phyloP scores from a whole-genome alignment of 257 asterid species.

The Solanum commersonii region DNA sequence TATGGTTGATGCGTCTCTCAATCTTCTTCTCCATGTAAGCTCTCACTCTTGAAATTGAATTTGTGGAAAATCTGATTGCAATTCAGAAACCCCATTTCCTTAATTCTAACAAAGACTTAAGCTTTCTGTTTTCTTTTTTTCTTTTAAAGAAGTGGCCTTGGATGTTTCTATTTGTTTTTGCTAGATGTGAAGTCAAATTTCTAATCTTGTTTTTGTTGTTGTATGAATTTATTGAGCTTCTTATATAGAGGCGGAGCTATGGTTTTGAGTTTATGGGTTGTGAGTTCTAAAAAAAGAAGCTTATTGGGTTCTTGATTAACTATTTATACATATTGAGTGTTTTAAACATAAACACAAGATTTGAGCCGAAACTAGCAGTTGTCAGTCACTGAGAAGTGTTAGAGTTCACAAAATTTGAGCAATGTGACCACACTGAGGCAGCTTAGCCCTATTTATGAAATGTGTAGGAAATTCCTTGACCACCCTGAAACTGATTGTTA shows the following conservation, averaged over 20 bases:
- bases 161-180: not conserved
- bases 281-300: not conserved
- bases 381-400: no score
- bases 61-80: not conserved
- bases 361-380: not conserved
- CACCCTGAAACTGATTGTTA: not conserved
- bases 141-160: not conserved
- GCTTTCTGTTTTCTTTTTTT: not conserved
- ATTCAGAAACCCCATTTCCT: not conserved
- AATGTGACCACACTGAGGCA: not conserved
- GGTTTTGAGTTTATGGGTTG: not conserved
- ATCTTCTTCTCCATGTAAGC: constrained; percentile 41
- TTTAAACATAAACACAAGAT: not conserved
- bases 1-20: not conserved
- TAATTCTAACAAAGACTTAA: not conserved
- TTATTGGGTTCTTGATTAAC: not conserved
- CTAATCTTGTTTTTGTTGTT: not conserved
- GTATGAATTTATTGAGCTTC: not conserved
- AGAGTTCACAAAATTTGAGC: not conserved
- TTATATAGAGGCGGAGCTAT: not conserved
- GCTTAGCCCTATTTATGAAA: not conserved
- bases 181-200: not conserved
- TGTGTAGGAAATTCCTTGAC: not conserved
- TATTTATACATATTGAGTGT: not conserved
- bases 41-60: not conserved